Evolutionary conservation across 2,329 filamentous ascomycete genomes (phyloP), one percentile per base, ranked within the genome.

Genomic region (Trichoderma sp.): DNA sequence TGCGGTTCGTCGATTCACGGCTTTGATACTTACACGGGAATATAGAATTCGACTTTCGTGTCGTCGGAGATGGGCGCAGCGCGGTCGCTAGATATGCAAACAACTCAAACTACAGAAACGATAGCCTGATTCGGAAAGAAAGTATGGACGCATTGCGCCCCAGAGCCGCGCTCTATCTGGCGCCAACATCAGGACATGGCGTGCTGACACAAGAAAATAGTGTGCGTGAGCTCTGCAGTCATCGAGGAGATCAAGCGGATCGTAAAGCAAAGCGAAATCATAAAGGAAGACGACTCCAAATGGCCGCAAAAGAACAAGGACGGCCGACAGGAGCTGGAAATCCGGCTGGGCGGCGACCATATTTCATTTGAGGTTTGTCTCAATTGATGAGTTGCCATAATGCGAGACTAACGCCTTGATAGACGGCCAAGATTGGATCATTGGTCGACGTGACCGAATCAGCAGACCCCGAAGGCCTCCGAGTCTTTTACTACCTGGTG

Each of bases 301-400:
- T 99, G 96, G 96, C 96, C 96, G 0, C 93, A 96, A 80, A 99
- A 98, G 87, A 99, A 99, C 83, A 98, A 98, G 83, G 96, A 99
- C 76, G 96, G 96, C 43, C 89, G 95, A 72, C 96, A 99, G 79
- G 96, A 99, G 82, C 85, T 99, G 59, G 96, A 99, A 81, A 97
- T 99, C 69, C 88, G 94, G 59, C 79, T 99, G 68, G 96, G 95
- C 52, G 96, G 91, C 76, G 96, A 99, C 72, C 95, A 98, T 79
- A 98, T 99, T 74, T 96, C 94, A 1, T 99, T 99, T 74, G 96
- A 99, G 90, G 94, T 94, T 80, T 71, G 85, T 76, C 69, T 2
- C 1, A 5, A 3, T 18, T 11, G 6, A 4, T 28, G n/a, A 11
- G n/a, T 24, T 14, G 7, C 18, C n/a, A n/a, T 26, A 2, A 11